Evolutionary conservation across 805 yeast genomes (phyloP).

Genomic region (Candida awuae): DNA sequence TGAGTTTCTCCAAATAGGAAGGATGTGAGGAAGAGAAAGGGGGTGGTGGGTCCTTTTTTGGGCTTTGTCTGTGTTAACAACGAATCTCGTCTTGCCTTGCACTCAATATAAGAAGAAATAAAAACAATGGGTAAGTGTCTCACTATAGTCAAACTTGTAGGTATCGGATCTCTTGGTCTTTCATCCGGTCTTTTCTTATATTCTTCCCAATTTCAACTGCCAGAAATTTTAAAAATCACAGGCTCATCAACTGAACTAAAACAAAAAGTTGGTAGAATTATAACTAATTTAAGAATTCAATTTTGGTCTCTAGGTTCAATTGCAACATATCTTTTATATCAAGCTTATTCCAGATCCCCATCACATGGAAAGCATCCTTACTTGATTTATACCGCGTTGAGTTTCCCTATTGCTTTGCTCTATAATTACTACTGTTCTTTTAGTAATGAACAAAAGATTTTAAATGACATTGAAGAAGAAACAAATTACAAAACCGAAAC

Average conservation of each 20-base stretch:
- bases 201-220: constrained; percentile 13
- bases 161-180: constrained; percentile 62
- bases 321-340: constrained; percentile 42
- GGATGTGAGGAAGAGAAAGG: too few species aligned
- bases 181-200: constrained; percentile 43
- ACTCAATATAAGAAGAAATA: not conserved
- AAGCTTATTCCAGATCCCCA: constrained; percentile 53
- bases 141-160: constrained; percentile 52
- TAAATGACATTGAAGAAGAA: constrained; percentile 14
- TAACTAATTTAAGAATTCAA: constrained; percentile 21
- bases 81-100: too few species aligned
- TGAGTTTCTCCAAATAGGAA: too few species aligned
- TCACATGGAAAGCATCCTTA: constrained; percentile 60
- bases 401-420: constrained; percentile 38
- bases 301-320: constrained; percentile 36
- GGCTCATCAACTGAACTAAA: constrained; percentile 11
- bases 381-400: constrained; percentile 54
- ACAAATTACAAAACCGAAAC: constrained; percentile 15
- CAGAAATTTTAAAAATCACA: constrained; percentile 12
- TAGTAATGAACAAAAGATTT: constrained; percentile 23
- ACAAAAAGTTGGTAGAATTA: constrained; percentile 11
- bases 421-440: constrained; percentile 23
- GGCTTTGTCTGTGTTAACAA: too few species aligned
- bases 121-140: constrained; percentile 44
- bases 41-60: too few species aligned